Percentiles rank a stretch among this genome's conserved stretches.
phyloP scores from a whole-genome alignment of 495 filamentous ascomycete genomes.

The Penicillium chermesinum region DNA sequence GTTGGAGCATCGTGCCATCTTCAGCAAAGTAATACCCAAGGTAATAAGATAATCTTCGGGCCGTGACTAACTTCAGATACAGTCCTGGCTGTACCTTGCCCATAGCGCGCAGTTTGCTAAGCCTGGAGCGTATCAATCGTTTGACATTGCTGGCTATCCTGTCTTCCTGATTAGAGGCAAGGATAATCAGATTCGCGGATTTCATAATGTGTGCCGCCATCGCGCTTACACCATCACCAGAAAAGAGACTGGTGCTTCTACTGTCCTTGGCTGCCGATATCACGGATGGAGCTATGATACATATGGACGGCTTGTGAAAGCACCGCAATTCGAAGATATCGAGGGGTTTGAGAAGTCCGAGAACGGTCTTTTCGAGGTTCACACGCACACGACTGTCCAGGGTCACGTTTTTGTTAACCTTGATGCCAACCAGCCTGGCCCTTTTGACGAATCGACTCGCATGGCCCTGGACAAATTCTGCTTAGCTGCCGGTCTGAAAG shows the following conservation, averaged over 20 bases:
- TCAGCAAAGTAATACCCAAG: constrained; percentile 35
- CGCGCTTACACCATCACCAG: constrained; percentile 51
- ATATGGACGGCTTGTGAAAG: constrained; percentile 52
- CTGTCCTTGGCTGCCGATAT: constrained; percentile 53
- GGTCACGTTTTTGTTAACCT: constrained; percentile 44
- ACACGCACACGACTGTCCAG: constrained; percentile 20
- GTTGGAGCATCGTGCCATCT: constrained; percentile 49
- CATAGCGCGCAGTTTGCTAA: constrained; percentile 42
- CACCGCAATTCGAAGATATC: constrained; percentile 52
- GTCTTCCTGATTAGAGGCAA: constrained; percentile 47
- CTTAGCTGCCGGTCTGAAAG: constrained; percentile 4
- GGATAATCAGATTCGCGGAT: constrained; percentile 46
- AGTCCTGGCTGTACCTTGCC: constrained; percentile 47
- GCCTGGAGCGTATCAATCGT: constrained; percentile 46
- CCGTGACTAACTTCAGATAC: not conserved
- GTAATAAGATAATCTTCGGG: not conserved
- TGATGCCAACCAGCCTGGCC: constrained; percentile 18
- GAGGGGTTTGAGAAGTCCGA: constrained; percentile 50
- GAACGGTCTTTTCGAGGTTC: constrained; percentile 48
- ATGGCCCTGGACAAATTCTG: constrained; percentile 11
- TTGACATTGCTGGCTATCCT: constrained; percentile 44
- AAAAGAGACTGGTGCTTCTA: constrained; percentile 45
- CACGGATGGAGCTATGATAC: constrained; percentile 61
- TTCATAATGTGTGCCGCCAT: constrained; percentile 58
- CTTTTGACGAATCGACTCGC: constrained; percentile 7